A percentile compares a stretch with the other conserved stretches of the same genome.
Evolutionary conservation across 257 asterid species (phyloP).

Genomic region (Cynanchum wilfordii): DNA sequence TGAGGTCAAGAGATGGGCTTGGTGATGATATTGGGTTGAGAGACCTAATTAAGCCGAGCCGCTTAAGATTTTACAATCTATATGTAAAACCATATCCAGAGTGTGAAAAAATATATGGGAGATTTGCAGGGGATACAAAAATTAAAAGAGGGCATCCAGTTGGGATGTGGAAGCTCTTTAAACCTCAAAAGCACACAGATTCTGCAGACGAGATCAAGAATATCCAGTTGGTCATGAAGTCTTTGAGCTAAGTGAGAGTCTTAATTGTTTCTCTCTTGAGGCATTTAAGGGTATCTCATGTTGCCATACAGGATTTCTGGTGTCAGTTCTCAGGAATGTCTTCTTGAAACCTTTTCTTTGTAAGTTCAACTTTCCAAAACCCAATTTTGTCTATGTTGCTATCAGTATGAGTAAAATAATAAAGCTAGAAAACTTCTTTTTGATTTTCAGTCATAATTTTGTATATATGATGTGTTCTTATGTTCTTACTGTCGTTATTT

Average conservation of each 20-base stretch:
- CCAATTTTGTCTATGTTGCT: neutral
- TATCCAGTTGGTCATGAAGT: slow-evolving; percentile 42
- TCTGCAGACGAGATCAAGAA: slow-evolving; percentile 45
- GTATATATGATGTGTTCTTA: neutral
- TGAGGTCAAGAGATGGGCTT: slow-evolving; percentile 54
- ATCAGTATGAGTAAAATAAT: neutral
- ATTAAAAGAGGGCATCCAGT: slow-evolving; percentile 46
- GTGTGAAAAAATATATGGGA: slow-evolving; percentile 74
- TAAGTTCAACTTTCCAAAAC: neutral
- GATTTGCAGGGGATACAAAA: slow-evolving; percentile 31
- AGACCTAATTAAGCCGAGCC: slow-evolving; percentile 56
- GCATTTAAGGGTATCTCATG: slow-evolving; percentile 2
- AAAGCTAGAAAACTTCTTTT: neutral
- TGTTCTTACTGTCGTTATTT: neutral
- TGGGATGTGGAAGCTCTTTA: slow-evolving; percentile 89
- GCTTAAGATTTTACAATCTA: slow-evolving; percentile 74
- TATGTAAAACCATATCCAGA: slow-evolving; percentile 93
- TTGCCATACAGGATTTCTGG: neutral
- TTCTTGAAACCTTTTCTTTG: neutral
- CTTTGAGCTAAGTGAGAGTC: slow-evolving; percentile 3
- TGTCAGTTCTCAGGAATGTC: neutral
- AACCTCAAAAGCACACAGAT: slow-evolving; percentile 42
- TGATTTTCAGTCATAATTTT: neutral
- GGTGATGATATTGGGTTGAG: slow-evolving; percentile 66
- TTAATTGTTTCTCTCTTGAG: neutral